Evolutionary conservation across 805 yeast species (phyloP).

Genomic region (Starmerella sp.): DNA sequence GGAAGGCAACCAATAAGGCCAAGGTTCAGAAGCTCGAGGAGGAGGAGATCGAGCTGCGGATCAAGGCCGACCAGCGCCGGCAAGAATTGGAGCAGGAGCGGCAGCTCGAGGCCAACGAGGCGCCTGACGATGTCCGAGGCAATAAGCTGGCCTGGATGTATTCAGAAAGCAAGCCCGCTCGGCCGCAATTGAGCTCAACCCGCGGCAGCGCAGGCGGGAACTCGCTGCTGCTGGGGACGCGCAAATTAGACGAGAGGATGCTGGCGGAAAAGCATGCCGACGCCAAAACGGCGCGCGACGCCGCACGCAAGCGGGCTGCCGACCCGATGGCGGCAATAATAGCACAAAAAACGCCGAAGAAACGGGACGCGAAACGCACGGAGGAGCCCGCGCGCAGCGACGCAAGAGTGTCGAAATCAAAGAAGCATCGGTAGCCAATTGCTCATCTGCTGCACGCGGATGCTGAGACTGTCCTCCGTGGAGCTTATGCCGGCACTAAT

Average conservation of each 20-base stretch:
- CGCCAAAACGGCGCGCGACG: neutral
- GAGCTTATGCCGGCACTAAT: slow-evolving; percentile 15
- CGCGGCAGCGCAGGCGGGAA: neutral
- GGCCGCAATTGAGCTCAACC: neutral
- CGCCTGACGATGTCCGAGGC: slow-evolving; percentile 26
- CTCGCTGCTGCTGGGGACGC: neutral
- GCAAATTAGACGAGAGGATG: neutral
- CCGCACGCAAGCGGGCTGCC: neutral
- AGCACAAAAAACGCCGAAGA: neutral
- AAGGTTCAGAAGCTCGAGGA: slow-evolving; percentile 79
- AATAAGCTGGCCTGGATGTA: slow-evolving; percentile 73
- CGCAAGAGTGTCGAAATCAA: neutral
- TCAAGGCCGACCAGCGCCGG: slow-evolving; percentile 50
- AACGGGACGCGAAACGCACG: neutral
- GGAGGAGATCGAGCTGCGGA: slow-evolving; percentile 58
- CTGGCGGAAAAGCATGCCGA: neutral
- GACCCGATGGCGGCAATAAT: neutral
- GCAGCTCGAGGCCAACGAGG: slow-evolving; percentile 45
- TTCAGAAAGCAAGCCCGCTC: slow-evolving; percentile 28
- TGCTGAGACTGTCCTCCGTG: slow-evolving; percentile 1
- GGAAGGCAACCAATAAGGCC: slow-evolving; percentile 67
- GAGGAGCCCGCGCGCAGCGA: neutral
- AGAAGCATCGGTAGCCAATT: slow-evolving; percentile 14
- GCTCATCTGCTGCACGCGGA: slow-evolving; percentile 9
- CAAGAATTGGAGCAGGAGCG: slow-evolving; percentile 52